phyloP scores from a whole-genome alignment of 73 alveolate genomes.

The Paramecium tetraurelia region DNA sequence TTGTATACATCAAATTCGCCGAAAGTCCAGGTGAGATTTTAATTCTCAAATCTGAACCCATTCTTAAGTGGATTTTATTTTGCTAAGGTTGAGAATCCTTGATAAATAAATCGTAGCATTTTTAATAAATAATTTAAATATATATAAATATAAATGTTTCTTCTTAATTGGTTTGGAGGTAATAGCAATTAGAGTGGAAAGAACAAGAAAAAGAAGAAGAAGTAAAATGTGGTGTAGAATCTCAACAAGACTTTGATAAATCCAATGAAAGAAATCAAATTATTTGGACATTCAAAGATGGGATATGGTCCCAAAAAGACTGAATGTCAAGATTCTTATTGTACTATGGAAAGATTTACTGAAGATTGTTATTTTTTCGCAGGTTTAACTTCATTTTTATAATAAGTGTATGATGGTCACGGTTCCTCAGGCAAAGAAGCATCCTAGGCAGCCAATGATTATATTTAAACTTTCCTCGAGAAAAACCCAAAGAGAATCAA shows the following conservation, averaged over 20 bases:
- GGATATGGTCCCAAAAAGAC: conserved; percentile 66
- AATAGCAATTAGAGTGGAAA: conserved; percentile 45
- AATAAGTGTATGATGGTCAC: conserved; percentile 60
- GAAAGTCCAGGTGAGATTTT: conserved; percentile 62
- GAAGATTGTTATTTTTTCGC: conserved; percentile 64
- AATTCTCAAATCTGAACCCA: conserved; percentile 62
- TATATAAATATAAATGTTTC: conserved; percentile 38
- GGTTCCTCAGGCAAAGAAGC: conserved; percentile 68
- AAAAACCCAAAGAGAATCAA: conserved; percentile 58
- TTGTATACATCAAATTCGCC: conserved; percentile 55
- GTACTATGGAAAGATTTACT: conserved; percentile 55
- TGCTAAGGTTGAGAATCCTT: conserved; percentile 20
- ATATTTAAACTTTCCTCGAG: conserved; percentile 55
- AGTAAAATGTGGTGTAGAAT: conserved; percentile 36
- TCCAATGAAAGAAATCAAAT: conserved; percentile 58
- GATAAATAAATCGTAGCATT: conserved; percentile 16
- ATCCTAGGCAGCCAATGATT: conserved; percentile 62
- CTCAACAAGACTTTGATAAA: conserved; percentile 12
- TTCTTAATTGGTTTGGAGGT: conserved; percentile 58
- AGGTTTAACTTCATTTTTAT: background rate
- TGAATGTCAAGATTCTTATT: conserved; percentile 59
- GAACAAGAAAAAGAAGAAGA: conserved; percentile 57
- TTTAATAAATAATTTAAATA: background rate
- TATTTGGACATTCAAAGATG: conserved; percentile 56
- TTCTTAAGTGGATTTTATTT: conserved; percentile 3